Percentiles rank a stretch among this genome's conserved stretches.
These are phyloP conservation scores for Penicillium cinerascens DNA, from an alignment of 495 filamentous ascomycete genomes.

Conservation along the genomic window DNA sequence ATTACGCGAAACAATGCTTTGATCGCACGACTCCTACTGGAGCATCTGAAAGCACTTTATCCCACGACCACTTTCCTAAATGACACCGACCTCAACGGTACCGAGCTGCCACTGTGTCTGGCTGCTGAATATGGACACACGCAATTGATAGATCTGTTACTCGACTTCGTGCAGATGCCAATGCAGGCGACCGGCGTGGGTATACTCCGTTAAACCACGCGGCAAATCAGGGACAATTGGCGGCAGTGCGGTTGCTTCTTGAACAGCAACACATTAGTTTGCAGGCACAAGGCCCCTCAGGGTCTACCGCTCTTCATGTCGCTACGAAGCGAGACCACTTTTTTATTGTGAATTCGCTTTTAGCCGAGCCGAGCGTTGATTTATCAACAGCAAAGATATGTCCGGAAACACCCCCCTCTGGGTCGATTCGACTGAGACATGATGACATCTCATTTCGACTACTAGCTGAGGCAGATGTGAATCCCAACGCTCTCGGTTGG, in stretches of 20 bases:
- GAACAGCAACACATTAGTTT: conserved; percentile 1
- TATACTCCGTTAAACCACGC: neutral
- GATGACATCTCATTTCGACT: neutral
- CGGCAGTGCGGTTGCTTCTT: neutral
- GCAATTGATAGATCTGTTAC: neutral
- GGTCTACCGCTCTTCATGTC: neutral
- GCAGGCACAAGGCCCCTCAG: neutral
- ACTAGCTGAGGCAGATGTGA: neutral
- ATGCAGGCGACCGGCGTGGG: neutral
- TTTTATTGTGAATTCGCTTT: neutral
- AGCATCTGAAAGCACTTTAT: neutral
- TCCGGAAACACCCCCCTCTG: conserved; percentile 1
- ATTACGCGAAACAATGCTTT: neutral
- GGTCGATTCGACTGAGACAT: neutral
- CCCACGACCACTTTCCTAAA: neutral
- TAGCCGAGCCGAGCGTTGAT: neutral
- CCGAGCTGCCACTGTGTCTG: conserved; percentile 1
- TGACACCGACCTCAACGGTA: neutral
- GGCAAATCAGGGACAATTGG: neutral
- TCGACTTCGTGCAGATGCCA: neutral
- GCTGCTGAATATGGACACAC: neutral
- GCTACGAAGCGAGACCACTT: neutral
- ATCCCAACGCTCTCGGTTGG: neutral
- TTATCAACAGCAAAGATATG: neutral
- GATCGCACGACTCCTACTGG: conserved; percentile 1